These are phyloP conservation scores for Cladorrhinum sp. DNA, from an alignment of 2,329 filamentous ascomycete genomes.

Conservation along the genomic window DNA sequence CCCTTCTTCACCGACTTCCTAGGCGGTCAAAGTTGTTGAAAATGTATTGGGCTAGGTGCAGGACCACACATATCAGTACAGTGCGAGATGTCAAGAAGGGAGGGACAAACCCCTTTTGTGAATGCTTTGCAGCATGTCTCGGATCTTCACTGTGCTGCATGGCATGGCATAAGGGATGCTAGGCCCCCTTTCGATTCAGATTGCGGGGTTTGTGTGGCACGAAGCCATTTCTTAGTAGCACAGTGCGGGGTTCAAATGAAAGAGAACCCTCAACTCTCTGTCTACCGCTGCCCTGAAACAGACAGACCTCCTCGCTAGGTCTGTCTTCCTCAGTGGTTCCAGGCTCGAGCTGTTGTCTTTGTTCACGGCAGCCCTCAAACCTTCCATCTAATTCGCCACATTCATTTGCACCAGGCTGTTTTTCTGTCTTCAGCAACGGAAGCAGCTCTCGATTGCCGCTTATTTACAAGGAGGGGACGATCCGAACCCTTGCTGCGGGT, in stretches of 20 bases:
- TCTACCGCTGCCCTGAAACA: background rate
- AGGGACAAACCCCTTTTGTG: background rate
- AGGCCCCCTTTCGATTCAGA: background rate
- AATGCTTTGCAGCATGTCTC: background rate
- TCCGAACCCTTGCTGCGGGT: background rate
- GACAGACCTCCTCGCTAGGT: too few relatives aligned
- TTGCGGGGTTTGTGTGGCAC: background rate
- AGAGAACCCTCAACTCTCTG: background rate
- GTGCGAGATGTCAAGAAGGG: background rate
- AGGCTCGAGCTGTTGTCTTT: background rate
- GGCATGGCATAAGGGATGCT: too few relatives aligned
- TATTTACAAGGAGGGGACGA: background rate
- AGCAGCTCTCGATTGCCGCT: background rate
- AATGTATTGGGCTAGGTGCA: background rate
- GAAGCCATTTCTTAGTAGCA: background rate
- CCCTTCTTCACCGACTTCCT: background rate
- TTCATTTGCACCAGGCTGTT: background rate
- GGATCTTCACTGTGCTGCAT: background rate
- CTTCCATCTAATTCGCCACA: background rate
- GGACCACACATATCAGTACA: background rate
- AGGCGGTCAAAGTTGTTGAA: background rate
- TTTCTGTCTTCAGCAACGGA: conserved; percentile 2
- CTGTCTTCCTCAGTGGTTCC: background rate
- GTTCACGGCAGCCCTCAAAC: background rate
- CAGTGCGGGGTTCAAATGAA: conserved; percentile 6